Evolutionary conservation across 805 yeast genomes (phyloP).

Genomic region (Ogataea pilisensis): DNA sequence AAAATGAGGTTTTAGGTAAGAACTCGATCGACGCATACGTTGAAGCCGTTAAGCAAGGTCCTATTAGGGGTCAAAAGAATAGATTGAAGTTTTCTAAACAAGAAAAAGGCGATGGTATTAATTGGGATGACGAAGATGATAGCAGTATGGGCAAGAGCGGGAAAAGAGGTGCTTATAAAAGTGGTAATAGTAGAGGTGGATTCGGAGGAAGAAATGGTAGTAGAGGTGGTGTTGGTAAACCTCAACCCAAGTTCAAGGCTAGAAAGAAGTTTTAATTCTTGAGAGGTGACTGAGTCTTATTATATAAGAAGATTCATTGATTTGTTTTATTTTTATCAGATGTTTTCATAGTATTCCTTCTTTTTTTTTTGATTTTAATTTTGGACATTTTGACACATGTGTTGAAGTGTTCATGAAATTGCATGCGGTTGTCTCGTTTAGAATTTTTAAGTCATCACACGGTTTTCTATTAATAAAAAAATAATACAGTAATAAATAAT

Average conservation of each 20-base stretch:
- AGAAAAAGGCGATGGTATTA: constrained; percentile 50
- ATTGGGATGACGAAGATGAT: constrained; percentile 38
- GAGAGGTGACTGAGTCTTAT: too few relatives aligned
- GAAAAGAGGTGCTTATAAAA: not conserved
- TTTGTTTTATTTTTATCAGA: not conserved
- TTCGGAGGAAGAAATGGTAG: constrained; percentile 1
- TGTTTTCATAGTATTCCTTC: not conserved
- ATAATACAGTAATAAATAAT: not conserved
- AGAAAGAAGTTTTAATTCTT: constrained; percentile 50
- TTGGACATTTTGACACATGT: too few relatives aligned
- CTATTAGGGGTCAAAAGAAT: constrained; percentile 89
- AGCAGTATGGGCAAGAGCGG: constrained; percentile 10
- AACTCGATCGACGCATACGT: constrained; percentile 85
- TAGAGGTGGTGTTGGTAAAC: constrained; percentile 23
- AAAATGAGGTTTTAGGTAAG: constrained; percentile 37
- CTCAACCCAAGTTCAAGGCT: constrained; percentile 50
- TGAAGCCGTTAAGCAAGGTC: constrained; percentile 91
- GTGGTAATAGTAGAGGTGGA: constrained; percentile 2
- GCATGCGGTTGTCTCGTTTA: too few relatives aligned
- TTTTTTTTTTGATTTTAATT: too few relatives aligned
- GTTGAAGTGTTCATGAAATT: too few relatives aligned
- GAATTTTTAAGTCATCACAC: too few relatives aligned
- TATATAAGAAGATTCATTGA: too few relatives aligned
- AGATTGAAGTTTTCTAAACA: constrained; percentile 71
- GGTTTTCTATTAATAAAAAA: too few relatives aligned